phyloP scores from a whole-genome alignment of 2,329 filamentous ascomycete species.

The Pseudogymnoascus sp. region DNA sequence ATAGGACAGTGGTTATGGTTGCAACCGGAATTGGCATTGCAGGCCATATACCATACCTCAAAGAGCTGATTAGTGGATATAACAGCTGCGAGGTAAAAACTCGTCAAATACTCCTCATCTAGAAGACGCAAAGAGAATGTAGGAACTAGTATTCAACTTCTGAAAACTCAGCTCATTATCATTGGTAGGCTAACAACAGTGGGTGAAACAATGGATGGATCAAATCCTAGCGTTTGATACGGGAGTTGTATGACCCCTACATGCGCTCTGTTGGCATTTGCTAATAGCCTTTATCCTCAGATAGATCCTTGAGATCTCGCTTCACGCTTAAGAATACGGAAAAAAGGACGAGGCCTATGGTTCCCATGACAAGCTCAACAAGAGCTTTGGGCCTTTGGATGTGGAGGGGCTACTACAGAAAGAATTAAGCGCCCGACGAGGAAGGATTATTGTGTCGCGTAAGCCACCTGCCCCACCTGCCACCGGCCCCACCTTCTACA shows the following conservation, averaged over 20 bases:
- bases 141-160: neutral
- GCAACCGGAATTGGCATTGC: slow-evolving; percentile 16
- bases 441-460: slow-evolving; percentile 15
- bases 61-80: slow-evolving; percentile 17
- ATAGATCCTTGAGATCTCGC: slow-evolving; percentile 9
- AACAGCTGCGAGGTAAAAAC: slow-evolving; percentile 16
- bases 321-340: slow-evolving; percentile 5
- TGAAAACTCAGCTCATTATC: neutral
- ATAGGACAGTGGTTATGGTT: slow-evolving; percentile 15
- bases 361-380: slow-evolving; percentile 11
- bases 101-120: slow-evolving; percentile 14
- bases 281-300: neutral
- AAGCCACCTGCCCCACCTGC: neutral
- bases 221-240: slow-evolving; percentile 11
- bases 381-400: slow-evolving; percentile 6
- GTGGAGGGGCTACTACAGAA: slow-evolving; percentile 8
- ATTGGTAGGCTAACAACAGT: slow-evolving; percentile 12
- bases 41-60: slow-evolving; percentile 17
- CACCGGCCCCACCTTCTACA: neutral
- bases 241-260: slow-evolving; percentile 10
- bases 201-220: slow-evolving; percentile 14
- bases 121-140: slow-evolving; percentile 15
- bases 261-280: neutral
- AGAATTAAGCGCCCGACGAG: slow-evolving; percentile 11
- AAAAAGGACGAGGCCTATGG: slow-evolving; percentile 10